Evolutionary conservation across 176 grass and related monocot genomes (phyloP).

Genomic region (Leersia perrieri): DNA sequence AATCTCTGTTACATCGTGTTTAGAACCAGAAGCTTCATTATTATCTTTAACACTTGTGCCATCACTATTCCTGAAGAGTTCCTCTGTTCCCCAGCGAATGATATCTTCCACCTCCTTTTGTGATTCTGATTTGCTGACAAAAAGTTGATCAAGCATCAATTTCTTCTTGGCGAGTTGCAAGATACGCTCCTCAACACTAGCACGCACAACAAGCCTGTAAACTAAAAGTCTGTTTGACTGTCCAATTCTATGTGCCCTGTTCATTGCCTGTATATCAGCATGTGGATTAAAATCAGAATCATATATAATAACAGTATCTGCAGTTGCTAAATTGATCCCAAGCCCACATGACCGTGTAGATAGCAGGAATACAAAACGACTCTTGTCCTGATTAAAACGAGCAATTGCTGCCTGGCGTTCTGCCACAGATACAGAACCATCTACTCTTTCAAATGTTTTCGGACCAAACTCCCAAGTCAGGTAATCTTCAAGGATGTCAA

Average conservation of each 20-base stretch:
- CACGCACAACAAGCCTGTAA: conserved; percentile 94
- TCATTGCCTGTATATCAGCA: conserved; percentile 99
- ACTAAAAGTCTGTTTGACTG: conserved; percentile 96
- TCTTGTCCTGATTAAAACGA: conserved; percentile 97
- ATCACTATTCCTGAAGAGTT: conserved; percentile 77
- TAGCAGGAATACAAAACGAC: conserved; percentile 97
- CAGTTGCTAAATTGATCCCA: conserved; percentile 98
- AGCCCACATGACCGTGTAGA: conserved; percentile 97
- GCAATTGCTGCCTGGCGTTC: conserved; percentile 85
- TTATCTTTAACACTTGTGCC: conserved; percentile 55
- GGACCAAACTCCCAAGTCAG: conserved; percentile 73
- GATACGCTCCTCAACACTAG: conserved; percentile 98
- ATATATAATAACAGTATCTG: conserved; percentile 98
- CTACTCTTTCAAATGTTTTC: conserved; percentile 94
- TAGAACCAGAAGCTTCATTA: conserved; percentile 57
- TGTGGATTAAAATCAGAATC: conserved; percentile 99
- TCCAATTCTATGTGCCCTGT: conserved; percentile 97
- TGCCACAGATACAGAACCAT: conserved; percentile 88
- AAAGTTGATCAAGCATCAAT: conserved; percentile 99
- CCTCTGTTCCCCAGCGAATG: conserved; percentile 97
- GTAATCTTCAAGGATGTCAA: conserved; percentile 99
- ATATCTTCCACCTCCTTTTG: conserved; percentile 99
- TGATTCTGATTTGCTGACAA: conserved; percentile 95
- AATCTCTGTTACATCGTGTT: conserved; percentile 49
- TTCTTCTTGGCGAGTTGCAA: conserved; percentile 99